Conservation (phyloP, 2,329 filamentous ascomycete genomes). For the Fusarium incarnatum region DNA sequence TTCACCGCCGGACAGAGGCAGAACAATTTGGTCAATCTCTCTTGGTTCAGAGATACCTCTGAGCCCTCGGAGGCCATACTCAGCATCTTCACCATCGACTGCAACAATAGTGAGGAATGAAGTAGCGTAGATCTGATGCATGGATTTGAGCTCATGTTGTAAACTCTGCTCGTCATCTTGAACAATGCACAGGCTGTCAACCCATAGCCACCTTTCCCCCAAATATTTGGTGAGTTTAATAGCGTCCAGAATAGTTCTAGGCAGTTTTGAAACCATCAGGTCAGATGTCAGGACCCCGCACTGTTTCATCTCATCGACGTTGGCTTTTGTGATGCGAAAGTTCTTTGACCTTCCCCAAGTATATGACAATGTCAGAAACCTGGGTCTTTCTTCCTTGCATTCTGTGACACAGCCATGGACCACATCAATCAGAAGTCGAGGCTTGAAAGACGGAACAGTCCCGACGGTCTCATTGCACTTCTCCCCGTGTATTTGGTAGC, state of each 20-base stretch:
- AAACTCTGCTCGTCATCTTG: background rate
- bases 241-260: background rate
- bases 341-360: background rate
- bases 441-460: background rate
- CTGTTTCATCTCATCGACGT: background rate
- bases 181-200: background rate
- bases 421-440: background rate
- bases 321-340: background rate
- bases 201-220: background rate
- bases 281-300: background rate
- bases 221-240: background rate
- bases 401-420: too few species aligned
- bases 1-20: background rate
- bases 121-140: background rate
- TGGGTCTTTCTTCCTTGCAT: background rate
- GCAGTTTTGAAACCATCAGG: background rate
- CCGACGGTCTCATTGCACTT: background rate
- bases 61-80: background rate
- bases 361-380: background rate
- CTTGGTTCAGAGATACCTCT: background rate
- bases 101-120: background rate
- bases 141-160: background rate
- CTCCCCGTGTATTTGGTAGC: rapidly evolving
- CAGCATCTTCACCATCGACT: background rate
- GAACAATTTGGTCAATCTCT: background rate